Base-by-base conservation (phyloP, 768 basidiomycete species). In the Lactifluus volemus region DNA sequence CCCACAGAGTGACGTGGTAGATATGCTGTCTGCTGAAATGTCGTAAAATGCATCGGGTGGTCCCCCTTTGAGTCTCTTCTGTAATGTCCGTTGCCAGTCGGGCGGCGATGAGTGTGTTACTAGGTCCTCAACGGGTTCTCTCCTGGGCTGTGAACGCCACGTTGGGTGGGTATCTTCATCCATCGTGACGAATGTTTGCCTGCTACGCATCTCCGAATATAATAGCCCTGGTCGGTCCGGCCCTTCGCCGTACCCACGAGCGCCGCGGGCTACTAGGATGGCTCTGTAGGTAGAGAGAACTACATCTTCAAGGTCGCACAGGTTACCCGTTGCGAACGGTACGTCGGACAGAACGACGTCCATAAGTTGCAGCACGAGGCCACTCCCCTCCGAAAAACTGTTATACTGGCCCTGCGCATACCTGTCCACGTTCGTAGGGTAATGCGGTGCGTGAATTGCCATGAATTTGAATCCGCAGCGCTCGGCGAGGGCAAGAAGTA, bases 401-500 rank as follows among this genome's bases (percentile, higher is more conserved):
- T 48, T 53, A 38, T 59, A 53, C 41, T 25, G 48, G 39, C 61
- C 49, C 21, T 52, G 58, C 51, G 55, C 42, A 10, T 32, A 50
- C 21, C 50, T 45, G 17, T 57, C 47, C 55, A 54, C 42, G 4
- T 17, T 25, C 17, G 52, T 41, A 4, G 15, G 8, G 19, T 11
- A 36, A 15, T 15, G 41, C 1, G 38, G 49, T 4, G 45, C 34
- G 44, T 45, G 45, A 32, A 53, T 19, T 42, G 62, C 64, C 29
- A 39, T 38, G 34, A 63, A 50, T 19, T 66, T 55, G 53, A 66
- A 66, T 49, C 58, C 50, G 15, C 55, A 66, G 51, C 63, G 63
- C 10, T 36, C 11, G 4, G 58, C 62, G 21, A 64, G 55, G 44
- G 64, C 41, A 50, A 55, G 64, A 49, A 65, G 61, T 14, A 58